Evolutionary conservation across 2,329 filamentous ascomycete species (phyloP), one percentile per base, ranked within the genome.

Genomic region (Chalaropsis ovoidea): DNA sequence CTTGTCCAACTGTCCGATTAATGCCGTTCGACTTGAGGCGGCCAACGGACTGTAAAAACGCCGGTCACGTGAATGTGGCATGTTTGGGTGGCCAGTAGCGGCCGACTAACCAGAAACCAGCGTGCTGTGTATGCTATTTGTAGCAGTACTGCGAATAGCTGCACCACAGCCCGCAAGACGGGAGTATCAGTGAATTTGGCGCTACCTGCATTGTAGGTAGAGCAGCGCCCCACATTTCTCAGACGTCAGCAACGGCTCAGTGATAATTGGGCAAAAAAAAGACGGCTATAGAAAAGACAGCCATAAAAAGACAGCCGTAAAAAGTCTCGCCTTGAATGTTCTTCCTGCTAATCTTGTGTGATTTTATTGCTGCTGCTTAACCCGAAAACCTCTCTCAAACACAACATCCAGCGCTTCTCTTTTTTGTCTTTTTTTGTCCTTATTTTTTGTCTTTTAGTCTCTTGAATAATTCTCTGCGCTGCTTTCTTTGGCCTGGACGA

Each of bases 231-330:
- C 54, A 64, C n/a, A 58, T 61, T 35, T 66, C 41, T 39, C 42
- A 45, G 54, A 65, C 63, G 45, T 63, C 61, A n/a, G 43, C 62
- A 39, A 65, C 42, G 27, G 63, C 15, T 27, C 39, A 61, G 45
- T 42, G 56, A 60, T 39, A 27, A 60, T 65, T 52, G 43, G 19
- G n/a, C n/a, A 39, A 47, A 10, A 39, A 39, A 10, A 39, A 39
- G 8, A 39, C 4, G 8, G 35, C 35, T 1, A 10, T 39, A 47
- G n/a, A 47, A 47, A 47, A 47, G 43, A n/a, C n/a, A n/a, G 42
- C 42, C 42, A 43, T 3, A 35, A 35, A 7, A 35, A 35, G 7
- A 35, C 31, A 35, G 31, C 31, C 3, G 31, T 35, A 47, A 47
- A 47, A 47, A 47, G 43, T 47, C 43, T 47, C 43, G 4, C 43